Base-by-base conservation (phyloP, 345 rosid genomes). In the Populus alba region DNA sequence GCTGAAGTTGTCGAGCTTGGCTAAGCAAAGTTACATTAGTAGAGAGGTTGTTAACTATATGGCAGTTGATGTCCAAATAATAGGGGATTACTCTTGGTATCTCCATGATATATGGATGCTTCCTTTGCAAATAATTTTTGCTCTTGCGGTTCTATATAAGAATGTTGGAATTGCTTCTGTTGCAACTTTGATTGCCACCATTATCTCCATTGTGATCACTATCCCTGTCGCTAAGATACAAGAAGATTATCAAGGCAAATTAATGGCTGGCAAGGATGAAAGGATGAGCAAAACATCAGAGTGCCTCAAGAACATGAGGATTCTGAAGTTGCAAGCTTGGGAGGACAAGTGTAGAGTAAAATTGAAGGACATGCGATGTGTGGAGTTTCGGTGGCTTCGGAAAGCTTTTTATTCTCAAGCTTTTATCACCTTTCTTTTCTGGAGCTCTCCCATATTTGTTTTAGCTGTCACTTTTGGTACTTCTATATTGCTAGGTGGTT, bases 381-480 rank as follows among this genome's bases (percentile, higher is more conserved):
- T 92, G 72, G 99, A 97, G 83, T 91, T 91, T 86, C 85, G 88
- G 75, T 97, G 97, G 97, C 97, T 97, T 70, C 89, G 91, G 25
- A 97, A 88, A 83, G 97, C 98, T 0, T 93, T 97, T 47, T 97
- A 94, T 83, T 97, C 98, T n/a, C 99, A 94, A 85, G 97, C 99
- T 75, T 97, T 91, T 78, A 87, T 97, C 72, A 97, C 99, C 18
- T 97, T 94, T 86, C 86, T 97, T 75, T 97, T 97, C 79, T 97
- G 99, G 99, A 94, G 99, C 81, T 97, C 99, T 71, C 99, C 99
- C n/a, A 97, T 97, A 88, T 97, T 97, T 88, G 99, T 97, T 77
- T 87, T 97, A 3, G 97, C 94, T 43, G 91, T 92, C 78, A 97
- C 99, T 59, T 97, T 94, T 77, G 99, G 89, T 68, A 94, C 99